Percentiles rank a stretch among this genome's conserved stretches.
Evolutionary conservation across 306 rosid species (phyloP).

Genomic region (Lithocarpus polystachyus): DNA sequence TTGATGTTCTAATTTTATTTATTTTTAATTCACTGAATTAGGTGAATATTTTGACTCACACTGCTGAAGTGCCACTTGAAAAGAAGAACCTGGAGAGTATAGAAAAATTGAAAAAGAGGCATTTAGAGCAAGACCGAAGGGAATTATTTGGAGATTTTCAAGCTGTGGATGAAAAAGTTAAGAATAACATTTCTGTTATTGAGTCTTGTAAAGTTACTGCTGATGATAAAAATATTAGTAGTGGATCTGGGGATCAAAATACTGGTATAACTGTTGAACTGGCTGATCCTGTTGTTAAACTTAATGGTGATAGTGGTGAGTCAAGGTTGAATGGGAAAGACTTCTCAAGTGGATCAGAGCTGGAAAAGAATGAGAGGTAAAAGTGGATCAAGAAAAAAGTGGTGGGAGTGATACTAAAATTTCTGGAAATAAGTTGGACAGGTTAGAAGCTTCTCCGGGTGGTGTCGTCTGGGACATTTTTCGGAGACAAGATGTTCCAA

Average conservation of each 20-base stretch:
- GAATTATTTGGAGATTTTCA: slow-evolving; percentile 39
- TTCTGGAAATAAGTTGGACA: slow-evolving; percentile 12
- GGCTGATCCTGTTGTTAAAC: not conserved
- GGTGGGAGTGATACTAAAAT: not conserved
- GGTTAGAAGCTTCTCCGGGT: slow-evolving; percentile 40
- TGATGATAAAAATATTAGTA: slow-evolving; percentile 1
- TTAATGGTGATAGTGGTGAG: not conserved
- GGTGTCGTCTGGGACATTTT: slow-evolving; percentile 83
- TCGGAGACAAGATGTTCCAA: slow-evolving; percentile 66
- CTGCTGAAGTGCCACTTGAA: slow-evolving; percentile 37
- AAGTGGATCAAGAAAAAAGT: slow-evolving; percentile 26
- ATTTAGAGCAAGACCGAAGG: slow-evolving; percentile 47
- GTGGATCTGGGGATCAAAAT: slow-evolving; percentile 1
- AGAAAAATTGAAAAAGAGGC: slow-evolving; percentile 33
- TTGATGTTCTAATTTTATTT: not conserved
- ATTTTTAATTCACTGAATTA: slow-evolving; percentile 16
- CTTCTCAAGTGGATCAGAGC: not conserved
- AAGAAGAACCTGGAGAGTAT: slow-evolving; percentile 14
- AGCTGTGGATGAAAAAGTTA: not conserved
- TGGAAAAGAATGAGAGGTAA: slow-evolving; percentile 10
- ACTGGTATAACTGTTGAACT: not conserved
- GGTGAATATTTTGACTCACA: slow-evolving; percentile 81
- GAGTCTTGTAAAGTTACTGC: slow-evolving; percentile 7
- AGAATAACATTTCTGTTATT: slow-evolving; percentile 1
- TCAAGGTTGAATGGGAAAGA: not conserved